These are phyloP conservation scores for Acer campestre DNA, from an alignment of 345 rosid genomes.

Conservation along the genomic window DNA sequence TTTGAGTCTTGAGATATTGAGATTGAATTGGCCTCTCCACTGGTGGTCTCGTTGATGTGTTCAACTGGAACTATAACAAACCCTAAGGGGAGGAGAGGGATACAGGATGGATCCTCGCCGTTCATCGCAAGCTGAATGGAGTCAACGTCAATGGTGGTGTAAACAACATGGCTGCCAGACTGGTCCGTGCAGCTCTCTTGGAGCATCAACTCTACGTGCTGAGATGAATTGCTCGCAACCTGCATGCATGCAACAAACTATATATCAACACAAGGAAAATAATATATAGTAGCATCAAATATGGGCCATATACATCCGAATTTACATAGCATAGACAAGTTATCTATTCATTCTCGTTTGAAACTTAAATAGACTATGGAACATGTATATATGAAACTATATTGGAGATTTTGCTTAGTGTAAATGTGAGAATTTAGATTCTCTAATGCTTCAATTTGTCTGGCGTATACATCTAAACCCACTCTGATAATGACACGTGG, in stretches of 20 bases:
- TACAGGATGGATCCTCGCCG: conserved; percentile 71
- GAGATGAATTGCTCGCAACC: conserved; percentile 89
- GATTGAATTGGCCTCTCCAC: conserved; percentile 16
- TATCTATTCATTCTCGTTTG: too few relatives aligned
- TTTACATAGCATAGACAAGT: too few relatives aligned
- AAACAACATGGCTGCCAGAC: conserved; percentile 81
- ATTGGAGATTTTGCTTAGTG: too few relatives aligned
- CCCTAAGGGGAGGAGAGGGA: conserved; percentile 82
- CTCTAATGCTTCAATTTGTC: too few relatives aligned
- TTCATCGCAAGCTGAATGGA: conserved; percentile 80
- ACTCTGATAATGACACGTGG: too few relatives aligned
- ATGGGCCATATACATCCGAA: background rate
- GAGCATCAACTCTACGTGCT: conserved; percentile 80
- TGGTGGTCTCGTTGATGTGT: conserved; percentile 16
- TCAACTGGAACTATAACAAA: conserved; percentile 64
- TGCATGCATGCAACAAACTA: conserved; percentile 18
- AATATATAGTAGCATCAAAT: background rate
- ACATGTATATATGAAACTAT: too few relatives aligned
- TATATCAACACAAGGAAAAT: background rate
- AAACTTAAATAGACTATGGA: too few relatives aligned
- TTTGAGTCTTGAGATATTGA: conserved; percentile 23
- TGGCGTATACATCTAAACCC: too few relatives aligned
- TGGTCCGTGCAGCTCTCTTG: conserved; percentile 88
- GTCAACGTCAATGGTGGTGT: conserved; percentile 69
- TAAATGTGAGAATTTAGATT: too few relatives aligned